These are phyloP conservation scores for Sphagnum magellanicum DNA, from an alignment of 228 moss, liverwort and hornwort species.

Conservation along the genomic window DNA sequence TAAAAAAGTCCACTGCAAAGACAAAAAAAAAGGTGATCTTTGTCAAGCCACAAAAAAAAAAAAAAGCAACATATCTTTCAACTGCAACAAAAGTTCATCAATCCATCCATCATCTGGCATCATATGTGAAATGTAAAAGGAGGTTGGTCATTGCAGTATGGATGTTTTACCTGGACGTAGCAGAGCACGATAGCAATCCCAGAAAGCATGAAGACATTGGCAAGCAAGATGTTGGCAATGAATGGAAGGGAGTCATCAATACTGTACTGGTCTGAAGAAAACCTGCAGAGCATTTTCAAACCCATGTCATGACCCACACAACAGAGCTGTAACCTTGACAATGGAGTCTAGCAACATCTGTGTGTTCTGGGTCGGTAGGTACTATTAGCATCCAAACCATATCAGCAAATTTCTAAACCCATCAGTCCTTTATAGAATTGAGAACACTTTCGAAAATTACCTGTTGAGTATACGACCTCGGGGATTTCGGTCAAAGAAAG, in stretches of 20 bases:
- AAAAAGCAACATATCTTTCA: too few relatives aligned
- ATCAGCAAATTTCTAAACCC: neutral
- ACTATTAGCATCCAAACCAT: neutral
- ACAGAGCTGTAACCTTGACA: neutral
- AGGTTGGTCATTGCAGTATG: too few relatives aligned
- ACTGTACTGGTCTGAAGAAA: slow-evolving; percentile 85
- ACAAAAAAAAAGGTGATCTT: neutral
- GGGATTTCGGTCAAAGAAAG: slow-evolving; percentile 95
- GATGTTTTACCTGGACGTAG: slow-evolving; percentile 56
- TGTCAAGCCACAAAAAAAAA: neutral
- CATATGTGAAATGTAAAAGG: too few relatives aligned
- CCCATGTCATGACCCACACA: neutral
- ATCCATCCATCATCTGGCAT: too few relatives aligned
- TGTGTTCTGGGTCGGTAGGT: too few relatives aligned
- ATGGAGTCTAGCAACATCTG: neutral
- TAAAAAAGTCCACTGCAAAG: slow-evolving; percentile 65
- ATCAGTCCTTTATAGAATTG: neutral
- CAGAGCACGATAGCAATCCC: slow-evolving; percentile 74
- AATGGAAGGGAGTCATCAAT: slow-evolving; percentile 83
- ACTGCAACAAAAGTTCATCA: too few relatives aligned
- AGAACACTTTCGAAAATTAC: slow-evolving; percentile 13
- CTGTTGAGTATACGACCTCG: slow-evolving; percentile 93
- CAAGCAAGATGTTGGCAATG: slow-evolving; percentile 63
- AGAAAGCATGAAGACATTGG: slow-evolving; percentile 54
- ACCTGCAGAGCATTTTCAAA: slow-evolving; percentile 35